Conservation (phyloP, 2,329 filamentous ascomycete genomes). For the Clarireedia sp. region DNA sequence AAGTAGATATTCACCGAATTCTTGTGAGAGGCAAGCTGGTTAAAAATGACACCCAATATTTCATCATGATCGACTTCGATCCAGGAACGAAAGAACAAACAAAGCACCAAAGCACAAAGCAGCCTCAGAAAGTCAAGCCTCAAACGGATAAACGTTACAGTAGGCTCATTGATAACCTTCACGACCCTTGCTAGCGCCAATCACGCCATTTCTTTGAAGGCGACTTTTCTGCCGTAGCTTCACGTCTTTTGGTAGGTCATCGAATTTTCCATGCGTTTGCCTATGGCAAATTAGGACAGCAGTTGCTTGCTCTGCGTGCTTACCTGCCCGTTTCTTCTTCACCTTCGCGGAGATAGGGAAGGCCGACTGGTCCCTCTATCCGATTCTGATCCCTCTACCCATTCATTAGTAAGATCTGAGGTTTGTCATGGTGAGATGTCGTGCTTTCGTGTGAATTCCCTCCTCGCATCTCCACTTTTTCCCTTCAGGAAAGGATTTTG, state of each 20-base stretch:
- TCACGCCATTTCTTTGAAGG: constrained; percentile 7
- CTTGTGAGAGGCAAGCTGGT: too few relatives aligned
- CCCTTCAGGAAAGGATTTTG: not conserved
- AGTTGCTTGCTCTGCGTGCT: not conserved
- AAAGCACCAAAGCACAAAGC: too few relatives aligned
- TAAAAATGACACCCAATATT: too few relatives aligned
- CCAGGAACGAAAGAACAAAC: not conserved
- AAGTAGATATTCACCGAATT: too few relatives aligned
- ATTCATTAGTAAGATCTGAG: not conserved
- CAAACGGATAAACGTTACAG: too few relatives aligned
- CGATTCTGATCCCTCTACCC: not conserved
- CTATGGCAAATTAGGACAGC: not conserved
- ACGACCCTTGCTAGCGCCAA: constrained; percentile 8
- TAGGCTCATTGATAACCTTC: not conserved
- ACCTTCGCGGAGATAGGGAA: too few relatives aligned
- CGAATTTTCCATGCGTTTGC: not conserved
- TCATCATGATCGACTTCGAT: not conserved
- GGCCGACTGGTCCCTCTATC: too few relatives aligned
- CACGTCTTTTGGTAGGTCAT: not conserved
- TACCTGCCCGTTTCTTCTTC: too few relatives aligned
- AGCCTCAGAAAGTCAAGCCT: too few relatives aligned
- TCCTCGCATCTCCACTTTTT: not conserved
- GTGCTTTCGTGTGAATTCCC: constrained; percentile 4
- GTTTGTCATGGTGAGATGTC: constrained; percentile 7
- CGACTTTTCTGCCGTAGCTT: not conserved